Base-by-base conservation (phyloP, 106 monocot species). In the Ottelia alismoides region DNA sequence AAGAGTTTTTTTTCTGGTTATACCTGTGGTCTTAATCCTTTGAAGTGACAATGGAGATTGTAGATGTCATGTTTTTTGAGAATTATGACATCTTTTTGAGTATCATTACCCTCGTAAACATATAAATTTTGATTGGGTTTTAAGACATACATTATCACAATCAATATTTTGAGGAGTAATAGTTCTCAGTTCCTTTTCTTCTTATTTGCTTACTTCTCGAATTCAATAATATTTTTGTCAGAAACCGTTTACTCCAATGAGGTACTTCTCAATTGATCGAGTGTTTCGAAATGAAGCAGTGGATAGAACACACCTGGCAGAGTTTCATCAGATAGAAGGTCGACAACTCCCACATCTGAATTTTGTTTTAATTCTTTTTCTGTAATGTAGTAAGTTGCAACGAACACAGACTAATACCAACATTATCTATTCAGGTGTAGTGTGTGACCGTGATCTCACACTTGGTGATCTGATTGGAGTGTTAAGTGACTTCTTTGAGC, bases 261-360 rank as follows among this genome's bases (percentile, higher is more conserved):
- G 72, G 30, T 91, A 91, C 46, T 91, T 72, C 59, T 91, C 55
- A n/a, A n/a, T n/a, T n/a, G n/a, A n/a, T n/a, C n/a, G n/a, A n/a
- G n/a, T n/a, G n/a, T n/a, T n/a, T n/a, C 77, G 90, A 20, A 91
- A 91, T 56, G 90, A 91, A 61, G 91, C 91, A 40, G 91, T 91
- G 48, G 91, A 91, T 53, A 51, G 85, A 63, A 91, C 91, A 27
- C 91, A 91, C 69, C 84, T 91, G 61, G 91, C 91, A 4, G 91
- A 91, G 60, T 91, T 91, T 44, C 81, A 91, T 68, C 91, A 91
- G 65, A 91, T 91, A 44, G 91, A 91, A 75, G 91, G 91, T 81
- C 10, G 63, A 14, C 53, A 11, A 52, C 29, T 17, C 25, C 25
- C 6, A 19, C 21, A 16, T 25, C 21, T 7, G 9, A 30, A 18